A percentile compares a stretch with the other conserved stretches of the same genome.
These are phyloP conservation scores for Malus sieversii DNA, from an alignment of 306 rosid genomes.

Conservation along the genomic window DNA sequence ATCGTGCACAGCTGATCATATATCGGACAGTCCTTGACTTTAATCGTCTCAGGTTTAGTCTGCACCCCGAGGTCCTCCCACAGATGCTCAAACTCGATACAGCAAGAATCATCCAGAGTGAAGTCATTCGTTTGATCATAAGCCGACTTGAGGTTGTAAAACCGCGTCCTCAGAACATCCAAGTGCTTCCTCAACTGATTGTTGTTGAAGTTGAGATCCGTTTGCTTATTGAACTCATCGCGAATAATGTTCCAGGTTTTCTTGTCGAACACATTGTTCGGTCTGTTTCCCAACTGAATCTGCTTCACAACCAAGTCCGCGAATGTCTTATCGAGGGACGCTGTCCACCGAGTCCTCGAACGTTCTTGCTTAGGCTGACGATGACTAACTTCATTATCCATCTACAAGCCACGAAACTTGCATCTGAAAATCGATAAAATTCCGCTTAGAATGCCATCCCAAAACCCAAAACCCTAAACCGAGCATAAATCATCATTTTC, in stretches of 20 bases:
- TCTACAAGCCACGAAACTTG: slow-evolving; percentile 25
- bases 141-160: slow-evolving; percentile 52
- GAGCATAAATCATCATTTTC: not conserved
- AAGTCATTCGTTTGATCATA: slow-evolving; percentile 61
- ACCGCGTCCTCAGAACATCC: slow-evolving; percentile 81
- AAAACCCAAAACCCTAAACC: not conserved
- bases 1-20: slow-evolving; percentile 75
- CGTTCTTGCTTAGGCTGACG: slow-evolving; percentile 65
- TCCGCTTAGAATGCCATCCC: not conserved
- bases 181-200: slow-evolving; percentile 88
- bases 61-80: slow-evolving; percentile 77
- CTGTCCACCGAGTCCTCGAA: slow-evolving; percentile 90
- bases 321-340: slow-evolving; percentile 78
- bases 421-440: slow-evolving; percentile 5
- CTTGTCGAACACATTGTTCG: slow-evolving; percentile 75
- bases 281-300: slow-evolving; percentile 72
- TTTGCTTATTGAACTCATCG: slow-evolving; percentile 64
- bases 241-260: slow-evolving; percentile 81
- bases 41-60: slow-evolving; percentile 48
- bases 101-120: slow-evolving; percentile 56
- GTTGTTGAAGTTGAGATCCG: slow-evolving; percentile 78
- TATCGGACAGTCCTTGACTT: slow-evolving; percentile 71
- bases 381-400: slow-evolving; percentile 50
- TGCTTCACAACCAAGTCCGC: slow-evolving; percentile 80
- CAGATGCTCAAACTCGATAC: slow-evolving; percentile 50